Percentiles rank a stretch among this genome's conserved stretches.
Evolutionary conservation across 306 rosid genomes (phyloP).

Genomic region (Fagus sylvatica): DNA sequence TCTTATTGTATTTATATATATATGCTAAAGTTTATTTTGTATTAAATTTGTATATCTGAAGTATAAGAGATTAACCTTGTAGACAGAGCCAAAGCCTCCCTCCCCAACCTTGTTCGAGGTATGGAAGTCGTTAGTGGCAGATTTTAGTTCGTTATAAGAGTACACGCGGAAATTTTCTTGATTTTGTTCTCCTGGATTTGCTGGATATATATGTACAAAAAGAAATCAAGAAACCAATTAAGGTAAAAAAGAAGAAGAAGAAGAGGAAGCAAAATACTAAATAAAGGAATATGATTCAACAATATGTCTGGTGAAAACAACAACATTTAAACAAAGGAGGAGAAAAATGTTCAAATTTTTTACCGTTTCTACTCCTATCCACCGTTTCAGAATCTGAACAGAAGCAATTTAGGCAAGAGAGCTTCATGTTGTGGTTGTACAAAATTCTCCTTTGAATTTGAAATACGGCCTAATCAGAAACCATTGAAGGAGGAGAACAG

Average conservation of each 20-base stretch:
- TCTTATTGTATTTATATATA: background rate
- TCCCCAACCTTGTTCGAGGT: constrained; percentile 64
- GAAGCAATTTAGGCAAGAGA: constrained; percentile 24
- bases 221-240: background rate
- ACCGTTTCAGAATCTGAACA: background rate
- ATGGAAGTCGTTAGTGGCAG: constrained; percentile 58
- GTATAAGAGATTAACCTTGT: constrained; percentile 47
- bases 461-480: background rate
- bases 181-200: constrained; percentile 33
- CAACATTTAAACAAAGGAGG: background rate
- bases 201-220: background rate
- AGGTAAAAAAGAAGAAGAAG: constrained; percentile 1
- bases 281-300: background rate
- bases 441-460: background rate
- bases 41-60: background rate
- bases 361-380: constrained; percentile 35
- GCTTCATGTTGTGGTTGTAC: constrained; percentile 23
- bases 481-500: background rate
- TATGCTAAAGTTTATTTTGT: background rate
- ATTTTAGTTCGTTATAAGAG: constrained; percentile 59
- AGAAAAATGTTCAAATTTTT: background rate
- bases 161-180: constrained; percentile 61
- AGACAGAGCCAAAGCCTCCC: constrained; percentile 88
- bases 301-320: background rate
- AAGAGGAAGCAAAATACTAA: background rate